Conservation (phyloP, 352 stramenopile species). For the Paralagenidium karlingii region DNA sequence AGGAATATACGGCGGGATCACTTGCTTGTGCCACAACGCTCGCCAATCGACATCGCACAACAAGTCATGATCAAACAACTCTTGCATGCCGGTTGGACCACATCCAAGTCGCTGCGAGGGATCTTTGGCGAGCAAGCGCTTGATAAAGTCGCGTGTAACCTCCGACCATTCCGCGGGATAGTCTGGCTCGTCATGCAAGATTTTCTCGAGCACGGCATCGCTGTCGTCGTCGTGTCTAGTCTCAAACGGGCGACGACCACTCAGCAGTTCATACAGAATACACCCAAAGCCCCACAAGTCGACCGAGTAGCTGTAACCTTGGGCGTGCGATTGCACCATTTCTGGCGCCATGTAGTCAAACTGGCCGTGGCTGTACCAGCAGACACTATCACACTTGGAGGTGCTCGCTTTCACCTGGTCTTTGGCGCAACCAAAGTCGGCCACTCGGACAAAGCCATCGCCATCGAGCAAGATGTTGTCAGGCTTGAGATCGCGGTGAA, state of each 20-base stretch:
- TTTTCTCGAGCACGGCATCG: conserved; percentile 43
- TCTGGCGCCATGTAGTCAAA: conserved; percentile 80
- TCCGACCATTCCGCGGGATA: conserved; percentile 15
- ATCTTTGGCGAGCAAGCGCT: conserved; percentile 39
- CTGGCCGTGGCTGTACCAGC: conserved; percentile 52
- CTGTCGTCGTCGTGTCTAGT: conserved; percentile 51
- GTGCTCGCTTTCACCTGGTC: conserved; percentile 21
- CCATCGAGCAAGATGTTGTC: conserved; percentile 86
- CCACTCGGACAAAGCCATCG: conserved; percentile 81
- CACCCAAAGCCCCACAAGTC: conserved; percentile 86
- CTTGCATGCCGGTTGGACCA: conserved; percentile 1
- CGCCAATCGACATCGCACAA: background rate
- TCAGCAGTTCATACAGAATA: conserved; percentile 76
- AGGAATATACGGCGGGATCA: no score
- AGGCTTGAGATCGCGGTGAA: conserved; percentile 87
- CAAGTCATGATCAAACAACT: background rate
- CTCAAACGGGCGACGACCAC: conserved; percentile 78
- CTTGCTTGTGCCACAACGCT: background rate
- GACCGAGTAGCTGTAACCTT: conserved; percentile 57
- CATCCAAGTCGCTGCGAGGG: conserved; percentile 17
- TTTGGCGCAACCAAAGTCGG: conserved; percentile 73
- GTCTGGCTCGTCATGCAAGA: conserved; percentile 5
- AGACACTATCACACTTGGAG: conserved; percentile 67
- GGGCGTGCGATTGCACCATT: conserved; percentile 46
- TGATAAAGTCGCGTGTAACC: conserved; percentile 33